Evolutionary conservation across 176 grass and related monocot species (phyloP).

Genomic region (Raddia distichophylla): DNA sequence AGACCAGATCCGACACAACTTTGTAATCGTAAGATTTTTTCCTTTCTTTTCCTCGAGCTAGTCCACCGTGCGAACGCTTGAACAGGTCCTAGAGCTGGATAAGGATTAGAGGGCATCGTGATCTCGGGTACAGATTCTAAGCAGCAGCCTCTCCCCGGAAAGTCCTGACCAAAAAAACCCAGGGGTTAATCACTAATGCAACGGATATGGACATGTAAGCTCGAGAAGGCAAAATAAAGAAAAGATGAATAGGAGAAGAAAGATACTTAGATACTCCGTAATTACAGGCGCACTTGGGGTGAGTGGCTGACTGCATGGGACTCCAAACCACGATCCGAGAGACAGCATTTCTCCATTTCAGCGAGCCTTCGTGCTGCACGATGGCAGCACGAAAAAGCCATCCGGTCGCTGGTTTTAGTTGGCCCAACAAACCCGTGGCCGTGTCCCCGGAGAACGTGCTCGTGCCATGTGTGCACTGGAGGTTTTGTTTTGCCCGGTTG

Average conservation of each 20-base stretch:
- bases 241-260: neutral
- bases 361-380: neutral
- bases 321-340: neutral
- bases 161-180: neutral
- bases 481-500: neutral
- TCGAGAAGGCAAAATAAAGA: neutral
- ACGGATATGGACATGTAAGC: neutral
- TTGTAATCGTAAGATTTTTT: neutral
- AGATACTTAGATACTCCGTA: neutral
- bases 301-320: neutral
- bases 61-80: slow-evolving; percentile 24
- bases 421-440: slow-evolving; percentile 30
- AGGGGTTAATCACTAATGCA: neutral
- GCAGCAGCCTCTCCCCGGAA: neutral
- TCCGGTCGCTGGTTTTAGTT: slow-evolving; percentile 30
- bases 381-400: slow-evolving; percentile 18
- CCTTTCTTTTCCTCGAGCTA: neutral
- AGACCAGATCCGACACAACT: neutral
- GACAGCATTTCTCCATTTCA: neutral
- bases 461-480: slow-evolving; percentile 24
- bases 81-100: slow-evolving; percentile 38
- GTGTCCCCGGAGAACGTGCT: slow-evolving; percentile 31
- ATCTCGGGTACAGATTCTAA: neutral
- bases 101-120: slow-evolving; percentile 30
- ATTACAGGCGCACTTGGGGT: neutral